Evolutionary conservation across 192 early-diverging fungal genomes (phyloP), one percentile per base, ranked within the genome.

Genomic region (Coemansia sp.): DNA sequence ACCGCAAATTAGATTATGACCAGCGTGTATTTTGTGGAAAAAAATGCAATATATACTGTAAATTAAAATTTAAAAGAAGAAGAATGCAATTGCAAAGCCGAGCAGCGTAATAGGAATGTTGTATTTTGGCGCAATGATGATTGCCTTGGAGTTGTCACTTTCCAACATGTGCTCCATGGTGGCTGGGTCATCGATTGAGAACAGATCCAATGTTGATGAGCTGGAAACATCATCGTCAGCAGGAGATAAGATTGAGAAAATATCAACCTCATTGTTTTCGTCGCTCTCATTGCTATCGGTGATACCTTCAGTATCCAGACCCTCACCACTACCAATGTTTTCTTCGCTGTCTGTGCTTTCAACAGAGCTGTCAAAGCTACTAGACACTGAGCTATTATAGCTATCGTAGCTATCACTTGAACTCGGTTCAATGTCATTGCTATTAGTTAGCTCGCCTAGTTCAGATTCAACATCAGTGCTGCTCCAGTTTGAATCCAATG

Each of bases 91-190:
- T 12, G 40, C 40, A 44, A 44, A 12, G 14, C 40, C 15, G 5
- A 44, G 40, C 40, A 44, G 40, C 5, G 40, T 44, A 44, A 44
- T 44, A 44, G 31, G 31, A 34, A 34, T 34, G 31, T 34, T 34
- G 31, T 34, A 34, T 34, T 34, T 34, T 34, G 31, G 31, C 31
- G 31, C 31, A 34, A 34, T 34, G 31, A 34, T 34, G 7, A 34
- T 34, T n/a, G 14, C 40, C 40, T 44, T 44, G 14, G 40, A 12
- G 14, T 44, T n/a, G 40, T 44, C 15, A 5, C 15, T 44, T 14
- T 44, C 40, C 40, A n/a, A n/a, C 40, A 44, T 44, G n/a, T 54
- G 52, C 52, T 54, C 52, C 52, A 28, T n/a, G 14, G 22, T 25
- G 23, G 26, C 28, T n/a, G 52, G 23, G 26, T 54, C 52, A 54